Evolutionary conservation across 306 rosid species (phyloP).

Genomic region (Alnus rubra): DNA sequence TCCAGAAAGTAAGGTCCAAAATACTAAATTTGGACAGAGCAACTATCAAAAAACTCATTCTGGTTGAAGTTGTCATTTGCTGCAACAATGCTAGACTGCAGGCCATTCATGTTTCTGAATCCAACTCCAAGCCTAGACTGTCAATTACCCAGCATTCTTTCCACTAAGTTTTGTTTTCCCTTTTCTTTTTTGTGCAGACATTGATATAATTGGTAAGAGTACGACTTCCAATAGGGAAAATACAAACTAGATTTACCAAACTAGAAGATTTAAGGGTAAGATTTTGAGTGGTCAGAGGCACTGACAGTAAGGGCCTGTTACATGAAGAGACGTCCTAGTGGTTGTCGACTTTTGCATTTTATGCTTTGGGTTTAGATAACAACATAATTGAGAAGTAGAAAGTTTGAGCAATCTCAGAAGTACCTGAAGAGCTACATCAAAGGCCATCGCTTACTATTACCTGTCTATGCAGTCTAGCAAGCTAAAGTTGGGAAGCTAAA

Average conservation of each 20-base stretch:
- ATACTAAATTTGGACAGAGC: background rate
- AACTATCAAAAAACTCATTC: background rate
- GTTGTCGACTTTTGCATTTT: background rate
- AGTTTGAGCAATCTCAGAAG: background rate
- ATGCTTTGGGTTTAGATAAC: background rate
- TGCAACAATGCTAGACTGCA: background rate
- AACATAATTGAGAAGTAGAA: background rate
- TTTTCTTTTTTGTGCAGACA: background rate
- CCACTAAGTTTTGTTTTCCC: background rate
- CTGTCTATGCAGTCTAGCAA: no score
- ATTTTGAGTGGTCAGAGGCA: background rate
- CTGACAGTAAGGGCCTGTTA: background rate
- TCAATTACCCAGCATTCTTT: no score
- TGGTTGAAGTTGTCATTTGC: background rate
- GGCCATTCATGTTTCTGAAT: background rate
- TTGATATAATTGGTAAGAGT: background rate
- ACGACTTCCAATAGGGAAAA: background rate
- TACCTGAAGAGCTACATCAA: background rate
- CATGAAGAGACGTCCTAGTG: background rate
- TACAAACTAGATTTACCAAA: background rate
- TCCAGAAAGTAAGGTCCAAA: background rate
- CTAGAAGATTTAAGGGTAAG: background rate
- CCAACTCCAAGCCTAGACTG: background rate
- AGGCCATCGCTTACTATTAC: background rate
- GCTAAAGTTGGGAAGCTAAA: no score